Percentiles rank a stretch among this genome's conserved stretches.
phyloP scores from a whole-genome alignment of 768 basidiomycete species.

The Rossbeevera mucosa region DNA sequence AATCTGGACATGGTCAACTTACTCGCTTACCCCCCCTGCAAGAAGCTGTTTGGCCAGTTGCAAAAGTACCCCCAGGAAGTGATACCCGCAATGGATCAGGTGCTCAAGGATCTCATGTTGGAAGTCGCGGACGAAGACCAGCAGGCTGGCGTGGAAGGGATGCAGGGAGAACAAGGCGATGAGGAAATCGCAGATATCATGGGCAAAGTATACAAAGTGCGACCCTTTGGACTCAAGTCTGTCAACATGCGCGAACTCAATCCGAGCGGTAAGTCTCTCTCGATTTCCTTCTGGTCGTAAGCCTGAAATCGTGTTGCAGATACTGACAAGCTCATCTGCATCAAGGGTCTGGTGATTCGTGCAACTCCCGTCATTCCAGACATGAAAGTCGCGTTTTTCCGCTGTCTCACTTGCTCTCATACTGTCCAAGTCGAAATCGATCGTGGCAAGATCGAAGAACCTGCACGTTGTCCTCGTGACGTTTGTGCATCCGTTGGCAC shows the following conservation, averaged over 20 bases:
- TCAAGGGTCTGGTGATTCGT: conserved; percentile 96
- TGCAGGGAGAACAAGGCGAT: conserved; percentile 70
- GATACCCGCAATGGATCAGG: conserved; percentile 95
- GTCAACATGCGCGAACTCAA: conserved; percentile 96
- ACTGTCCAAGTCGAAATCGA: conserved; percentile 98
- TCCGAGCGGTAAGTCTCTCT: conserved; percentile 63
- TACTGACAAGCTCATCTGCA: conserved; percentile 93
- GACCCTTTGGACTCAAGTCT: conserved; percentile 79
- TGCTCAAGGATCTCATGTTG: conserved; percentile 89
- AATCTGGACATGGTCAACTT: conserved; percentile 89
- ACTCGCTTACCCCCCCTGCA: conserved; percentile 76
- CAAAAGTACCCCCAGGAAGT: conserved; percentile 96
- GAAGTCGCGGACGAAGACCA: conserved; percentile 82
- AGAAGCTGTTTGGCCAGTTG: conserved; percentile 80
- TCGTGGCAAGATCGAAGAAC: conserved; percentile 96
- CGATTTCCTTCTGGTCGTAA: not conserved
- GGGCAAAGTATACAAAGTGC: conserved; percentile 83
- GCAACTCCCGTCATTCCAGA: conserved; percentile 98
- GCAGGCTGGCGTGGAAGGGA: conserved; percentile 63
- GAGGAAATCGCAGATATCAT: conserved; percentile 88
- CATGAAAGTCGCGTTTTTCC: conserved; percentile 99
- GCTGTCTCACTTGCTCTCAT: conserved; percentile 91
- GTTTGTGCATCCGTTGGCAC: conserved; percentile 84
- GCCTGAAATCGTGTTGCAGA: conserved; percentile 44
- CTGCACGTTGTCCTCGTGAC: conserved; percentile 86